Evolutionary conservation across 73 alveolate genomes (phyloP).

Genomic region (Tetrahymena borealis): DNA sequence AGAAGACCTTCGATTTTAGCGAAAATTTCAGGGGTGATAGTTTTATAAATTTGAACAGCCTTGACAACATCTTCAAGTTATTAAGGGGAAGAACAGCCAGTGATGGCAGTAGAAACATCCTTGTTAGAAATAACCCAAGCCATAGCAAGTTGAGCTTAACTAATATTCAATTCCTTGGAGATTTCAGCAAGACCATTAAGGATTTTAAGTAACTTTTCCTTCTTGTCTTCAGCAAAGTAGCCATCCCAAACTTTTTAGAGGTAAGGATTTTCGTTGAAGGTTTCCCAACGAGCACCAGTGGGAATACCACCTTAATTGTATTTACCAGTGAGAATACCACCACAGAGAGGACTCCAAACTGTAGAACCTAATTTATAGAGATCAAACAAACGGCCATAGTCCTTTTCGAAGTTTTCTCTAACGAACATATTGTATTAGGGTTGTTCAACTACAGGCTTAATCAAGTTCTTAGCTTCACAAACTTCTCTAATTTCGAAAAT

Average conservation of each 20-base stretch:
- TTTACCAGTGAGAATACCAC: slow-evolving; percentile 91
- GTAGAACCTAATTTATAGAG: slow-evolving; percentile 72
- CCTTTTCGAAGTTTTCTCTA: slow-evolving; percentile 85
- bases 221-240: slow-evolving; percentile 22
- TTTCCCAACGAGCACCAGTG: slow-evolving; percentile 58
- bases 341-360: slow-evolving; percentile 81
- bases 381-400: slow-evolving; percentile 63
- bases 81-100: slow-evolving; percentile 75
- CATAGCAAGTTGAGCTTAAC: slow-evolving; percentile 78
- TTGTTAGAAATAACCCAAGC: slow-evolving; percentile 86
- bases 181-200: slow-evolving; percentile 50
- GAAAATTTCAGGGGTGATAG: slow-evolving; percentile 62
- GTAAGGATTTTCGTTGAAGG: slow-evolving; percentile 15
- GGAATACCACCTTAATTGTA: slow-evolving; percentile 82
- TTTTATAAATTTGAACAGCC: slow-evolving; percentile 60
- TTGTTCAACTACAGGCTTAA: slow-evolving; percentile 89
- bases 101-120: slow-evolving; percentile 80
- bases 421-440: slow-evolving; percentile 77
- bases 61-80: slow-evolving; percentile 79
- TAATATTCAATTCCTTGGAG: slow-evolving; percentile 56
- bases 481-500: slow-evolving; percentile 67
- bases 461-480: slow-evolving; percentile 57
- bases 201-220: slow-evolving; percentile 17
- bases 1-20: slow-evolving; percentile 59
- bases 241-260: slow-evolving; percentile 14